Base-by-base conservation (phyloP, 345 rosid species). In the Salix caprea region DNA sequence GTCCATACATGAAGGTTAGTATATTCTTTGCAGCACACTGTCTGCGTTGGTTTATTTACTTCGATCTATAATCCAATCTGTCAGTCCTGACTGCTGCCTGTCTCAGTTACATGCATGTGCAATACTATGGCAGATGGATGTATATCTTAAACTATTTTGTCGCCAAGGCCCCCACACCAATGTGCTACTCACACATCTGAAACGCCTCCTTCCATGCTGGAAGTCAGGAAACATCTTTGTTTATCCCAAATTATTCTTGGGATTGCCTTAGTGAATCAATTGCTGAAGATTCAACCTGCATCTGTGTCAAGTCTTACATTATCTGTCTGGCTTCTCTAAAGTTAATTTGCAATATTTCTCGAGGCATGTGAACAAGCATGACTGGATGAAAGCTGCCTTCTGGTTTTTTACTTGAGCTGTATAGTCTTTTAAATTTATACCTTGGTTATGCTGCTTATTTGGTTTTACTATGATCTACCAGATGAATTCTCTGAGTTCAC, bases 1-100 rank as follows among this genome's bases (percentile, higher is more conserved):
- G 99, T 78, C 99, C 99, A 1, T 96, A 92, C 70, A 93, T 93
- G 98, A 96, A 96, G 98, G 99, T 93, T 32, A 74, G 85, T 72
- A 6, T 71, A 66, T 72, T 70, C 48, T 56, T 40, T 8, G 23
- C 26, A 28, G 40, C 37, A 5, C 23, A 28, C 46, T 67, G 10
- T 52, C 50, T 13, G 50, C 50, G 14, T 46, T 3, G 50, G 50
- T 46, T 46, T 46, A 14, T 46, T 46, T 46, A 13, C 50, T 4
- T 46, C 5, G 5, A 0, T 44, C 50, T 46, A 36, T 34, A 15
- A 65, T 74, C 46, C 23, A 66, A 70, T 76, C n/a, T 30, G 54
- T n/a, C 18, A 14, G 50, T 12, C 50, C 60, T 32, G 26, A 21
- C 9, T 61, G 26, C 37, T 16, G 11, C 24, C n/a, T 40, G 23